Conservation (phyloP, 495 filamentous ascomycete genomes). For the Annulohypoxylon moriforme region DNA sequence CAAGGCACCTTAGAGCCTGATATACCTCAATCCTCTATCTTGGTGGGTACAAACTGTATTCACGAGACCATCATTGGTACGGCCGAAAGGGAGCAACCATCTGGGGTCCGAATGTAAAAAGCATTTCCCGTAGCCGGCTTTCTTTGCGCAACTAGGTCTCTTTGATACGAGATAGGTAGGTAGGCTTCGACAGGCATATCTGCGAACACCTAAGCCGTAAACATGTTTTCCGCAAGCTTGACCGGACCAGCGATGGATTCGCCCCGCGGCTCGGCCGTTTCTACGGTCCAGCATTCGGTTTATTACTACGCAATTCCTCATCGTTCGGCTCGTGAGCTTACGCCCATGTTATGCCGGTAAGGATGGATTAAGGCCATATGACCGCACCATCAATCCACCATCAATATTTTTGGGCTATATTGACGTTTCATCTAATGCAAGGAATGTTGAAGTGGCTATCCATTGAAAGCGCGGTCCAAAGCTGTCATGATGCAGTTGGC, state of each 20-base stretch:
- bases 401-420: slow-evolving; percentile 31
- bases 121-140: slow-evolving; percentile 27
- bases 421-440: slow-evolving; percentile 47
- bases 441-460: slow-evolving; percentile 32
- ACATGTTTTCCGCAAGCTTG: slow-evolving; percentile 28
- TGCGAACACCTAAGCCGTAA: slow-evolving; percentile 26
- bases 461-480: slow-evolving; percentile 22
- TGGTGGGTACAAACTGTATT: slow-evolving; percentile 38
- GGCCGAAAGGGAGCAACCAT: slow-evolving; percentile 40
- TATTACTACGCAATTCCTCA: slow-evolving; percentile 28
- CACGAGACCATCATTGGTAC: slow-evolving; percentile 38
- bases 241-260: slow-evolving; percentile 5
- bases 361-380: slow-evolving; percentile 40
- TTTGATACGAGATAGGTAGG: slow-evolving; percentile 4
- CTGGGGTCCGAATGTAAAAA: background rate
- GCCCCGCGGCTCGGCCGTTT: slow-evolving; percentile 33
- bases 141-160: slow-evolving; percentile 17
- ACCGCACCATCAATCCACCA: slow-evolving; percentile 36
- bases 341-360: slow-evolving; percentile 37
- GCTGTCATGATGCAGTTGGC: slow-evolving; percentile 41
- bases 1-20: slow-evolving; percentile 11
- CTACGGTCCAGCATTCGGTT: slow-evolving; percentile 33
- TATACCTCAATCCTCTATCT: slow-evolving; percentile 21
- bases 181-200: slow-evolving; percentile 16
- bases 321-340: slow-evolving; percentile 20